A percentile compares a stretch with the other conserved stretches of the same genome.
Conservation (phyloP, 148 eudicot species). For the Amaranthus cruentus region DNA sequence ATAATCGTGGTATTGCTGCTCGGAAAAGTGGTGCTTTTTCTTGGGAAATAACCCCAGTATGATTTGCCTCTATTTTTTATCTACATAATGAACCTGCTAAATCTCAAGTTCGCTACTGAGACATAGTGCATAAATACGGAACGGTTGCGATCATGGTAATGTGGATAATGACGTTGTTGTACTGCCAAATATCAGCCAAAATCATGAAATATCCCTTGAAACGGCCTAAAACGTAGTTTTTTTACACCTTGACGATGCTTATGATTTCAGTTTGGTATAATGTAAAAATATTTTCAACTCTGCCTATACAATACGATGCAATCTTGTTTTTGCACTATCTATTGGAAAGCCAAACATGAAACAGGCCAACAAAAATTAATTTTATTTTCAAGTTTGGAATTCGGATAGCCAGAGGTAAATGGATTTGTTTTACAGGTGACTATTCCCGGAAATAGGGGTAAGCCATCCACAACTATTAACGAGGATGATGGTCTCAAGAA, state of each 20-base stretch:
- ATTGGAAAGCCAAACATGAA: conserved; percentile 4
- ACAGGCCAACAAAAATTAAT: neutral
- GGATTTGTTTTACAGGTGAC: conserved; percentile 44
- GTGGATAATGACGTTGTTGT: too few relatives aligned
- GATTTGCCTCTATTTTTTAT: conserved; percentile 17
- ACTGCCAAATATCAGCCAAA: too few relatives aligned
- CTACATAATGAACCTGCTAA: neutral
- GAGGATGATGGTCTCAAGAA: conserved; percentile 75
- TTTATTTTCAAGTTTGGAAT: neutral
- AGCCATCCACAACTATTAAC: conserved; percentile 45
- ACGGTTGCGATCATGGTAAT: too few relatives aligned
- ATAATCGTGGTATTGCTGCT: conserved; percentile 78
- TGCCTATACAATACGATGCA: too few relatives aligned
- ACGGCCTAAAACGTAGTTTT: too few relatives aligned
- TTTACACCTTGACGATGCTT: too few relatives aligned
- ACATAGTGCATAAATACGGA: too few relatives aligned
- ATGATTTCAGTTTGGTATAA: too few relatives aligned
- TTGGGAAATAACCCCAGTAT: conserved; percentile 94
- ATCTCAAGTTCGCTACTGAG: neutral
- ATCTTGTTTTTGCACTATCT: neutral
- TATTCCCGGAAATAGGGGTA: conserved; percentile 62
- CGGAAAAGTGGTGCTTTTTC: conserved; percentile 71
- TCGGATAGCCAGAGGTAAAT: neutral
- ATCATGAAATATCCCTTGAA: too few relatives aligned
- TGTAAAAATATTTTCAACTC: too few relatives aligned